A percentile compares a stretch with the other conserved stretches of the same genome.
These are phyloP conservation scores for Mucor piriformis DNA, from an alignment of 371 early-diverging fungal species.

Conservation along the genomic window DNA sequence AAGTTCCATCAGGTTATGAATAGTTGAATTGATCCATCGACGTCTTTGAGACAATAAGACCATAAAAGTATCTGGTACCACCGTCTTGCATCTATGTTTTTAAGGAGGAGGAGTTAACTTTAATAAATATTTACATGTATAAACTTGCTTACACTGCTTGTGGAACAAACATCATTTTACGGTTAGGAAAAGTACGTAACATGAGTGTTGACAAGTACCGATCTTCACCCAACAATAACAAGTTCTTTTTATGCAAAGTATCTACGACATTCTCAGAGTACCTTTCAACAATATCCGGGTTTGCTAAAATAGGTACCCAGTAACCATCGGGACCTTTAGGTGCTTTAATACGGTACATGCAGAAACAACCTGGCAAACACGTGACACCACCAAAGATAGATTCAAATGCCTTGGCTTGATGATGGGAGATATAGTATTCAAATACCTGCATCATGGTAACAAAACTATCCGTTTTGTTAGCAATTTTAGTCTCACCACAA, in stretches of 20 bases:
- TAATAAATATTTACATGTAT: background rate
- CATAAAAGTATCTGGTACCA: constrained; percentile 80
- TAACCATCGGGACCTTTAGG: constrained; percentile 69
- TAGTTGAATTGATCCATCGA: constrained; percentile 92
- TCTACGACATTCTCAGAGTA: constrained; percentile 91
- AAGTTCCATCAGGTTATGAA: constrained; percentile 86
- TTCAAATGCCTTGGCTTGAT: constrained; percentile 92
- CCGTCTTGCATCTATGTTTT: constrained; percentile 70
- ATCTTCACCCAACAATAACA: constrained; percentile 93
- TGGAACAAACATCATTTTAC: constrained; percentile 92
- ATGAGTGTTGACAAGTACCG: constrained; percentile 94
- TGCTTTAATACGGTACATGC: constrained; percentile 91
- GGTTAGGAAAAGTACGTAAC: constrained; percentile 88
- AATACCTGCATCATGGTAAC: constrained; percentile 89
- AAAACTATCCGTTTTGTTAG: constrained; percentile 82
- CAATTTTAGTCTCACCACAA: constrained; percentile 91
- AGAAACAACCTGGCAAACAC: constrained; percentile 95
- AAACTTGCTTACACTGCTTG: constrained; percentile 68
- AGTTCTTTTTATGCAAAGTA: constrained; percentile 94
- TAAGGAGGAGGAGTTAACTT: no score
- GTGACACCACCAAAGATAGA: constrained; percentile 97
- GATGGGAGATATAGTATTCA: constrained; percentile 89
- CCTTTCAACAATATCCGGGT: constrained; percentile 86
- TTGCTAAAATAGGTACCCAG: constrained; percentile 80
- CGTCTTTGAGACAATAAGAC: constrained; percentile 85